Conservation (phyloP, 441 rosid species). For the Lepidium campestre region DNA sequence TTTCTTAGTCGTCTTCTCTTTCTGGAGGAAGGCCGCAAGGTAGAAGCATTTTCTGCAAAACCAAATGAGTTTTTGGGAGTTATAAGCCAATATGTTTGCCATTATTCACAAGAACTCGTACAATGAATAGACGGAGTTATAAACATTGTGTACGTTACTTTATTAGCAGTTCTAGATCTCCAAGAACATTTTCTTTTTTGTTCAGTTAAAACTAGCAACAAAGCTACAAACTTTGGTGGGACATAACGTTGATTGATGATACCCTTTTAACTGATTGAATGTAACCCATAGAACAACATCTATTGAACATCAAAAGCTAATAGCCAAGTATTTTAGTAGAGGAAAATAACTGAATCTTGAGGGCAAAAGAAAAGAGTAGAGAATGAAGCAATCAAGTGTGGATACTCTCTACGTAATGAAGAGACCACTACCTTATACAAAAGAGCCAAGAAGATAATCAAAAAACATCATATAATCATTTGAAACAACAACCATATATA, state of each 20-base stretch:
- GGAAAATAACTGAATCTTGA: background rate
- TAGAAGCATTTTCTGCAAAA: slow-evolving; percentile 85
- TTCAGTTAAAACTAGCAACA: background rate
- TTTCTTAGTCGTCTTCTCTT: slow-evolving; percentile 77
- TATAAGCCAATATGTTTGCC: background rate
- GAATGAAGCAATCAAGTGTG: background rate
- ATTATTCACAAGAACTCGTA: background rate
- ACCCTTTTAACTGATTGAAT: too few relatives aligned
- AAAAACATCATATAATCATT: background rate
- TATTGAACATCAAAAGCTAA: background rate
- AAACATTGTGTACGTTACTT: background rate
- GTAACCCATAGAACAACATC: background rate
- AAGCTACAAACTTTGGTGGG: background rate
- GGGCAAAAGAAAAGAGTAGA: background rate
- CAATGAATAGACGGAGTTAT: too few relatives aligned
- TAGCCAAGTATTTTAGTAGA: background rate
- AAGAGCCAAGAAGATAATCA: background rate
- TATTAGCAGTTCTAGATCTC: background rate
- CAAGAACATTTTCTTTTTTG: background rate
- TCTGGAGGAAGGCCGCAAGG: slow-evolving; percentile 96
- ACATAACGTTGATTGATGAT: background rate
- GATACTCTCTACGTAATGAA: background rate
- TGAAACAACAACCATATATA: background rate
- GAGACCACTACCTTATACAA: background rate
- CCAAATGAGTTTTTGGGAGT: background rate